phyloP scores from a whole-genome alignment of 2,329 filamentous ascomycete genomes.

The Colletotrichum gigasporum region DNA sequence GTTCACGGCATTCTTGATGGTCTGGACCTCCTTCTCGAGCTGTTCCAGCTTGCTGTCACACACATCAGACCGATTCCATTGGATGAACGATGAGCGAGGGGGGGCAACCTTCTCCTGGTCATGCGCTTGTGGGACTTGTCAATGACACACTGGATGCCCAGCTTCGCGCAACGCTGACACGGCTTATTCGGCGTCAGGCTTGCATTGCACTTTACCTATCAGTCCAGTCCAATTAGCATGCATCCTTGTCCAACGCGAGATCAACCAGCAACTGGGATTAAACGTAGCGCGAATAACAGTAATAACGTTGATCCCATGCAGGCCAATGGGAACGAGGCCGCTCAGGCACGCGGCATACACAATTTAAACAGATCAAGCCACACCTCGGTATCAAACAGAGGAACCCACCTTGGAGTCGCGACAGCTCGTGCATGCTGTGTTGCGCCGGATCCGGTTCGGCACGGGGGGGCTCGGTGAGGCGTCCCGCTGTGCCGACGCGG shows the following conservation, averaged over 20 bases:
- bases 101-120: conserved; percentile 52
- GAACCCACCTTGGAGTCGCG: conserved; percentile 48
- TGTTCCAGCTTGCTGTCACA: conserved; percentile 59
- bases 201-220: conserved; percentile 55
- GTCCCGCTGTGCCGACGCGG: conserved; percentile 20
- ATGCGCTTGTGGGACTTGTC: conserved; percentile 58
- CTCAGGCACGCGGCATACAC: background rate
- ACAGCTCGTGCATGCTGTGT: conserved; percentile 43
- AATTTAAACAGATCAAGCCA: background rate
- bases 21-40: conserved; percentile 35
- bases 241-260: background rate
- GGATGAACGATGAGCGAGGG: background rate
- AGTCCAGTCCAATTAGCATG: background rate
- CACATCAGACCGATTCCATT: conserved; percentile 3
- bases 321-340: conserved; percentile 22
- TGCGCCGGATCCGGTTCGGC: conserved; percentile 40
- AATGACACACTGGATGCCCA: conserved; percentile 53
- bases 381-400: no score
- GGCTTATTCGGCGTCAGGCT: conserved; percentile 49
- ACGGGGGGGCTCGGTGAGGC: conserved; percentile 22
- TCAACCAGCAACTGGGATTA: background rate
- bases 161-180: conserved; percentile 56
- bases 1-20: conserved; percentile 45
- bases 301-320: background rate
- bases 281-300: no score